Evolutionary conservation across 2,329 filamentous ascomycete genomes (phyloP).

Genomic region (Dothideomycetes sp.): DNA sequence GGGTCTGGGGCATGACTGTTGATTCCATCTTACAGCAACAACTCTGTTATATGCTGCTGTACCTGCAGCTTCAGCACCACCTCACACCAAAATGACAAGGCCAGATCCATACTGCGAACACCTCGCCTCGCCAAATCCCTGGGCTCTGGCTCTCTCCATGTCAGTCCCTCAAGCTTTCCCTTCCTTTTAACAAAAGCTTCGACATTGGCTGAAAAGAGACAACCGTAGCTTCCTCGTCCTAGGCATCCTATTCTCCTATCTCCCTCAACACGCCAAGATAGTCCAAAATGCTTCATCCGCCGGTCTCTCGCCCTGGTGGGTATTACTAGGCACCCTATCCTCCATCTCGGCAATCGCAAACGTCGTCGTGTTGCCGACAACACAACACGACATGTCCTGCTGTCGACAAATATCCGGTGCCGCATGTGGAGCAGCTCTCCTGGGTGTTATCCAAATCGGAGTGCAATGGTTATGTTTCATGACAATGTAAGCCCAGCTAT

Average conservation of each 20-base stretch:
- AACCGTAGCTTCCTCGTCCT: constrained; percentile 59
- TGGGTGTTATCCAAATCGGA: constrained; percentile 86
- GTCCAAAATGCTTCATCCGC: constrained; percentile 77
- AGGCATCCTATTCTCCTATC: constrained; percentile 84
- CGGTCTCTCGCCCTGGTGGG: constrained; percentile 90
- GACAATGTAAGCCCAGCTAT: constrained; percentile 69
- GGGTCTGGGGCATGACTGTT: too few relatives aligned
- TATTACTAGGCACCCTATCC: constrained; percentile 86
- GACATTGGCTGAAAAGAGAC: constrained; percentile 4
- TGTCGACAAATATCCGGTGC: constrained; percentile 73
- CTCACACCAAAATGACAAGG: too few relatives aligned
- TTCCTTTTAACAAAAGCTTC: not conserved
- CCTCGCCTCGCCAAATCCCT: constrained; percentile 16
- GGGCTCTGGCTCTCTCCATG: constrained; percentile 15
- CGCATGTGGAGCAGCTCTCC: constrained; percentile 73
- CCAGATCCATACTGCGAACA: constrained; percentile 18
- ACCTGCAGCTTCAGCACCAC: too few relatives aligned
- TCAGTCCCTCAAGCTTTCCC: constrained; percentile 1
- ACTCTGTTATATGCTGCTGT: too few relatives aligned
- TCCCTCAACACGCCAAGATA: constrained; percentile 91
- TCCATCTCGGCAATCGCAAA: constrained; percentile 81
- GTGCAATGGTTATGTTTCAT: constrained; percentile 88
- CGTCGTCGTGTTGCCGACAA: constrained; percentile 79
- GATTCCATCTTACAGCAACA: too few relatives aligned
- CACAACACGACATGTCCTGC: constrained; percentile 72